Base-by-base conservation (phyloP, 192 early-diverging fungal genomes). In the Mortierella hygrophila region DNA sequence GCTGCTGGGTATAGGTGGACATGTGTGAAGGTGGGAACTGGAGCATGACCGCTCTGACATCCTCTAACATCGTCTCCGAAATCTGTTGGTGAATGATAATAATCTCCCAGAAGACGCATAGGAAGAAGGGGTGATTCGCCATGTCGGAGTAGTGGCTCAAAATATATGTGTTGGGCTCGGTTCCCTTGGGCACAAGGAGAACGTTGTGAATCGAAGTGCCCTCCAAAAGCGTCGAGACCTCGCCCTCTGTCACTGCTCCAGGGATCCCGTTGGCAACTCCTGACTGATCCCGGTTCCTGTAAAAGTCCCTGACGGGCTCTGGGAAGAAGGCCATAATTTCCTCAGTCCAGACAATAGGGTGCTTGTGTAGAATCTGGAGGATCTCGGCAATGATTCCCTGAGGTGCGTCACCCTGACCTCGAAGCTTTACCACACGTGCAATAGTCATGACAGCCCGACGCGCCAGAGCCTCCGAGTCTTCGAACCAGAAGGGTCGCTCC, bases 1-100 rank as follows among this genome's bases (percentile, higher is more conserved):
- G 90, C 47, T 92, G 89, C 15, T 93, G 89, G 29, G 94, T 94
- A 81, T 92, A 92, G 7, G 93, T 90, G 23, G 94, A 90, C 91
- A 96, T 93, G 79, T 93, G 89, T 29, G 94, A 91, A 68, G 92
- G 92, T 26, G 94, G 93, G 88, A 96, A 94, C 55, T 89, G 80
- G 70, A 94, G 90, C 76, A 96, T 83, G 71, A 94, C 88, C 8
- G 93, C 93, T 37, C 94, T 92, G 63, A 94, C 89, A 21, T 91
- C 80, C 79, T 89, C 41, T 73, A 79, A 20, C 79, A 79, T 81
- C 0, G 76, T 82, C 21, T 87, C 83, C 9, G 84, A 74, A 23
- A 86, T 81, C n/a, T 86, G 84, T 42, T 80, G 84, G 41, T 86
- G 78, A 70, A 86, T 86, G 15, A 86, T 63, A 23, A 86, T 86